Base-by-base conservation (phyloP, 1,139 yeast genomes). In the Yamadazyma taylorii region DNA sequence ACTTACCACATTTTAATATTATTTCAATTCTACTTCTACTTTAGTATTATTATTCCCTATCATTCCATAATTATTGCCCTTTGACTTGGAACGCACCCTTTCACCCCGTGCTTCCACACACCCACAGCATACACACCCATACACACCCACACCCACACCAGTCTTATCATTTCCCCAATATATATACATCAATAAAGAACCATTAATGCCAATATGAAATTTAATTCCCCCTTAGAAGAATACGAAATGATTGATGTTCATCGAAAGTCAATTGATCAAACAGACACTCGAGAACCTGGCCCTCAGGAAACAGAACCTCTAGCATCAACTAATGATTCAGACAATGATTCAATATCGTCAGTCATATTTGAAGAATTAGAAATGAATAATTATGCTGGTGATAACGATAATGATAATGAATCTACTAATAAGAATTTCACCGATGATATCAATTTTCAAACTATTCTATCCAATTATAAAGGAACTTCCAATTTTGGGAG, bases 351-450 rank as follows among this genome's bases (percentile, higher is more conserved):
- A 8, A 19, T 19, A 9, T 22, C 10, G 5, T 68, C 73, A 0
- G 50, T 35, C 5, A 24, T 67, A 10, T 66, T 69, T 42, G 61
- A 62, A 8, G 59, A 57, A 13, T 34, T 48, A 16, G 41, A 44
- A 5, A 25, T 30, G 13, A 8, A 27, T 10, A 27, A 30, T 22
- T 19, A 8, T 19, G 21, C 21, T 19, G 21, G 21, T n/a, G n/a
- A n/a, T n/a, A 36, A 45, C 13, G 34, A 40, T 5, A 43, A 32
- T 8, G 24, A 16, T 12, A 30, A 30, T 5, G 30, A 23, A 4
- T 6, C 3, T 3, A 25, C n/a, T 3, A 11, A 12, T 5, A 53
- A 59, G 10, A 58, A 55, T 34, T 66, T 66, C 49, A 47, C 55
- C 33, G 45, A 50, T 22, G 57, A 51, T 38, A 51, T 59, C 2